Conservation (phyloP, 2,329 filamentous ascomycete species). For the Alternaria sp. region DNA sequence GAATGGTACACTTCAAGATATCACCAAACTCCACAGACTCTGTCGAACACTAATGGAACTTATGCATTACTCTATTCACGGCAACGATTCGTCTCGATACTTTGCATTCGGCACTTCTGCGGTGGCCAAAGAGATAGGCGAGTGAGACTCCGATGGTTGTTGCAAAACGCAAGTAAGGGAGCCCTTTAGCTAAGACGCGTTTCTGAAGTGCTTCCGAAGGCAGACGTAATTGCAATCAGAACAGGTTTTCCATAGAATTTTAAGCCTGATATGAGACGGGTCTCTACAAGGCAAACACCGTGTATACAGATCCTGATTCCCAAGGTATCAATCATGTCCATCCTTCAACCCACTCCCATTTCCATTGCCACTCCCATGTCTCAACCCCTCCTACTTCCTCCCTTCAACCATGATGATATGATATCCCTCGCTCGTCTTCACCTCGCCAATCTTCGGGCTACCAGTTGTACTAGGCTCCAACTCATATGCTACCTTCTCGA, state of each 20-base stretch:
- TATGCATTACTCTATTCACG: background rate
- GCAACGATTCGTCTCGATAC: background rate
- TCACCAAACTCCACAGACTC: background rate
- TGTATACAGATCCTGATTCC: background rate
- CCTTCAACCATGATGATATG: slow-evolving; percentile 83
- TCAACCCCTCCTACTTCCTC: slow-evolving; percentile 56
- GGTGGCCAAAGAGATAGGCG: background rate
- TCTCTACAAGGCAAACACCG: background rate
- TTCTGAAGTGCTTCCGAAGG: background rate
- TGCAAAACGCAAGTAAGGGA: background rate
- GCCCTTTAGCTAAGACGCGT: background rate
- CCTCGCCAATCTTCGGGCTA: slow-evolving; percentile 73
- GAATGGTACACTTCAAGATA: background rate
- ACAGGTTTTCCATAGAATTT: background rate
- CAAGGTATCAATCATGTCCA: background rate
- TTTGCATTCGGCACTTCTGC: background rate
- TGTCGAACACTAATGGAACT: background rate
- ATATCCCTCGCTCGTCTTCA: slow-evolving; percentile 79
- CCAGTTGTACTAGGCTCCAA: slow-evolving; percentile 72
- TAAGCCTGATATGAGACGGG: too few species aligned
- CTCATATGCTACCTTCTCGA: slow-evolving; percentile 76
- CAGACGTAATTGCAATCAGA: background rate
- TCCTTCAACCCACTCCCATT: background rate
- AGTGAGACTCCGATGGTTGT: background rate
- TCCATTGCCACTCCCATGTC: background rate